Base-by-base conservation (phyloP, 2,329 filamentous ascomycete species). In the Colletotrichum tropicale region DNA sequence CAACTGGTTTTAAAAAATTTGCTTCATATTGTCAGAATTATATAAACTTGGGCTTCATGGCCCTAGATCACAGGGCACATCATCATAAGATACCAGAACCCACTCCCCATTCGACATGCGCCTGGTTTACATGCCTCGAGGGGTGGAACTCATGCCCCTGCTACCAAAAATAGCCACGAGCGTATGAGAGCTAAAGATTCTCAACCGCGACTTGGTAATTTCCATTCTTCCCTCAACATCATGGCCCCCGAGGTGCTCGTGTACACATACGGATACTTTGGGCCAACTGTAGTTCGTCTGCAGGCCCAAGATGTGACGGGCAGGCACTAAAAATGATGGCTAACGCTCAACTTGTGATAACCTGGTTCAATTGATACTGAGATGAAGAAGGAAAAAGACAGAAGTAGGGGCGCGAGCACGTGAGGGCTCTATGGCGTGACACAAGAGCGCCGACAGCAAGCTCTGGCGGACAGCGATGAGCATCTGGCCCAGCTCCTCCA, bases 31-130 rank as follows among this genome's bases (percentile, higher is more conserved):
- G 1, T 12, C 1, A 10, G 1, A 48, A 48, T n/a, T 12, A 48
- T 12, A 6, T 12, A n/a, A 48, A 48, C 0, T 6, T n/a, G 18
- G 5, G 18, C 2, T n/a, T 5, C 16, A 3, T 48, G 0, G 18
- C 38, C 38, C 9, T n/a, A 12, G 9, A n/a, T 48, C 18, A n/a
- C 18, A 48, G 18, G 18, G 9, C 38, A 48, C 1, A n/a, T 1
- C 5, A 12, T 48, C 38, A 12, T 12, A 3, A 48, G n/a, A 48
- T 18, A n/a, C 9, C 38, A 18, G 36, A 6, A 43, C 16, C 16
- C 36, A 18, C 16, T 9, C 36, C 36, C 16, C 36, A 10, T 43
- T 43, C 8, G 8, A 48, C 18, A n/a, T n/a, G 38, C 38, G 38
- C 38, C 18, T n/a, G 18, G 18, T n/a, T n/a, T 48, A n/a, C 18